phyloP scores from a whole-genome alignment of 768 basidiomycete species.

The Dacryopinax spathularia region DNA sequence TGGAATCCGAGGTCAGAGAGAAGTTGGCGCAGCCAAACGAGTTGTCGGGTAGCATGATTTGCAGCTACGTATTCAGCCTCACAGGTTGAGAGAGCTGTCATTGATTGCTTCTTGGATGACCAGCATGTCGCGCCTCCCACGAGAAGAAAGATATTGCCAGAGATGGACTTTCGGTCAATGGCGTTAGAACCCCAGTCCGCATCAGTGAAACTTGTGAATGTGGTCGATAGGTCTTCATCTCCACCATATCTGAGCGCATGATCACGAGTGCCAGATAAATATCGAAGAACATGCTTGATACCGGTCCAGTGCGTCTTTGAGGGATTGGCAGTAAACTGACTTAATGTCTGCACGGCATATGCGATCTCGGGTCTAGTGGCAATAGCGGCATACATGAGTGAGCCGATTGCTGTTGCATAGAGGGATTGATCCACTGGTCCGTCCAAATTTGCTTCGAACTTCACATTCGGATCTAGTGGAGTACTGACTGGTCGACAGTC shows the following conservation, averaged over 20 bases:
- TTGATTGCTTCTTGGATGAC: conserved; percentile 1
- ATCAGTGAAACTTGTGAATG: background rate
- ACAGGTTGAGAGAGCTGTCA: background rate
- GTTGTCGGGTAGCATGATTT: conserved; percentile 3
- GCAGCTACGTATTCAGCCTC: conserved; percentile 8
- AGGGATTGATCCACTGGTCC: background rate
- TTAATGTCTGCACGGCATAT: background rate
- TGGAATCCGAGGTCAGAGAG: background rate
- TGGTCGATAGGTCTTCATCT: background rate
- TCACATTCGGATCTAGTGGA: background rate
- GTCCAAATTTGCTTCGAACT: background rate
- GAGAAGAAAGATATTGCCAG: background rate
- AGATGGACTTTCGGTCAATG: background rate
- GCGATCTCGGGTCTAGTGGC: conserved; percentile 7
- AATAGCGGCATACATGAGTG: conserved; percentile 4
- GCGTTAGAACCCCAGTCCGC: background rate
- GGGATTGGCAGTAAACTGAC: background rate
- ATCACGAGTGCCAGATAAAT: conserved; percentile 2
- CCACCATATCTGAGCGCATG: background rate
- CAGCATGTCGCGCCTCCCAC: background rate
- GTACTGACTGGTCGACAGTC: background rate
- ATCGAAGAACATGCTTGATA: conserved; percentile 7
- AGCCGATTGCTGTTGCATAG: background rate
- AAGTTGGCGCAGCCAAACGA: conserved; percentile 7
- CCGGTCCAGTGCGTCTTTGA: conserved; percentile 1